Conservation (phyloP, 768 basidiomycete species). For the Saitozyma podzolica region DNA sequence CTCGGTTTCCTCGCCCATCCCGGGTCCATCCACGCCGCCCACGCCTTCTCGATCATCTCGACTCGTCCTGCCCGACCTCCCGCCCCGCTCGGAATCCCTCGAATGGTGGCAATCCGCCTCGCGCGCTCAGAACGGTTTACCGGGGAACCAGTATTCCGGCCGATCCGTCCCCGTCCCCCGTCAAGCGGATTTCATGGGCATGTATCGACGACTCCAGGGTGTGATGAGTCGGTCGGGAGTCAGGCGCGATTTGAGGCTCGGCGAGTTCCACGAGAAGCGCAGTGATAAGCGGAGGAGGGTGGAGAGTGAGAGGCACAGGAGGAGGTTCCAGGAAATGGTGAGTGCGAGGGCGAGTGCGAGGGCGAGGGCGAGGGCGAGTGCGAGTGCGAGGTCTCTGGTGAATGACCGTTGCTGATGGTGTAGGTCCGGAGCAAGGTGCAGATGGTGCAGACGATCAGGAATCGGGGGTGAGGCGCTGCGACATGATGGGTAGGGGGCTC, state of each 20-base stretch:
- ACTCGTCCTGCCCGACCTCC: too few species aligned
- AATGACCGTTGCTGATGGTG: constrained; percentile 2
- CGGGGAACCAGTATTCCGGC: constrained; percentile 12
- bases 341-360: constrained; percentile 14
- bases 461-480: neutral
- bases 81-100: too few species aligned
- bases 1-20: neutral
- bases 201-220: neutral
- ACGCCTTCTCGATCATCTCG: too few species aligned
- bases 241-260: neutral
- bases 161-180: neutral
- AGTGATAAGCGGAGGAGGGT: constrained; percentile 33
- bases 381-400: neutral
- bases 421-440: constrained; percentile 38
- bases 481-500: too few species aligned
- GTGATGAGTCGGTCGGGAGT: neutral
- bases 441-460: constrained; percentile 18
- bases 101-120: neutral
- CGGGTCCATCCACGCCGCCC: neutral
- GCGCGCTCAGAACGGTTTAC: neutral
- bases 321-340: constrained; percentile 37
- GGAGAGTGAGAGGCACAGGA: constrained; percentile 32
- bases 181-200: neutral
- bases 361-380: constrained; percentile 18
- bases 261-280: constrained; percentile 35